phyloP scores from a whole-genome alignment of 352 stramenopile genomes.

The Phytophthora pluvialis region DNA sequence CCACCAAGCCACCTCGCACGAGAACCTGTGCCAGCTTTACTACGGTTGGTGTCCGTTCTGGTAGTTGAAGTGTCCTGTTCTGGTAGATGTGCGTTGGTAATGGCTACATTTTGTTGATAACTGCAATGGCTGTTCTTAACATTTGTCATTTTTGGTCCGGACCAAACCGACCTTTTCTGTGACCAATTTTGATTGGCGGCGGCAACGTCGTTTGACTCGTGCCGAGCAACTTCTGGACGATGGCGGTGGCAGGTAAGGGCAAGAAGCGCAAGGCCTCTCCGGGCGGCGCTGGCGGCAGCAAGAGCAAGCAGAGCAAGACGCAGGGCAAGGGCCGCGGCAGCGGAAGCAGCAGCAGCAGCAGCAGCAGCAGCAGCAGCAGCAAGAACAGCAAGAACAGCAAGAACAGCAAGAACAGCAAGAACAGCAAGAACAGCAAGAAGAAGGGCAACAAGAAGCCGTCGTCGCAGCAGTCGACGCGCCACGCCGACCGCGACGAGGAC shows the following conservation, averaged over 20 bases:
- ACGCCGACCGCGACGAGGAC: conserved; percentile 40
- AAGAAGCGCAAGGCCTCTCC: conserved; percentile 53
- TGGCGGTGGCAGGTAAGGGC: conserved; percentile 38
- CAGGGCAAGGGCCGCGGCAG: conserved; percentile 20
- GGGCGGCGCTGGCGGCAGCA: conserved; percentile 14
- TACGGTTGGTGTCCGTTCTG: conserved; percentile 98
- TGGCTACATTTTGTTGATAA: conserved; percentile 19
- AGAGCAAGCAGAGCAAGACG: conserved; percentile 54
- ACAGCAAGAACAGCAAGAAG: conserved; percentile 35
- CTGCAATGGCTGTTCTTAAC: not conserved
- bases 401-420: conserved; percentile 38
- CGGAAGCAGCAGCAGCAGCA: not conserved
- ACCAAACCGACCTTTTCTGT: not conserved
- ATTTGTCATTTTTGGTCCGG: not conserved
- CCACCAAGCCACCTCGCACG: conserved; percentile 97
- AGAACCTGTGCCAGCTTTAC: conserved; percentile 99
- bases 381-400: conserved; percentile 40
- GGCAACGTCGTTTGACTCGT: conserved; percentile 13
- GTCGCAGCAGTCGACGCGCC: conserved; percentile 18
- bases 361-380: conserved; percentile 31
- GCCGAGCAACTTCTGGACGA: conserved; percentile 23
- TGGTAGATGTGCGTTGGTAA: conserved; percentile 4
- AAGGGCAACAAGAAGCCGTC: conserved; percentile 45
- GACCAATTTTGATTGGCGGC: conserved; percentile 25
- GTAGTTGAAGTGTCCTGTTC: conserved; percentile 40